Evolutionary conservation across 2,329 filamentous ascomycete species (phyloP), one percentile per base, ranked within the genome.

Genomic region (Pleurostoma richardsiae): DNA sequence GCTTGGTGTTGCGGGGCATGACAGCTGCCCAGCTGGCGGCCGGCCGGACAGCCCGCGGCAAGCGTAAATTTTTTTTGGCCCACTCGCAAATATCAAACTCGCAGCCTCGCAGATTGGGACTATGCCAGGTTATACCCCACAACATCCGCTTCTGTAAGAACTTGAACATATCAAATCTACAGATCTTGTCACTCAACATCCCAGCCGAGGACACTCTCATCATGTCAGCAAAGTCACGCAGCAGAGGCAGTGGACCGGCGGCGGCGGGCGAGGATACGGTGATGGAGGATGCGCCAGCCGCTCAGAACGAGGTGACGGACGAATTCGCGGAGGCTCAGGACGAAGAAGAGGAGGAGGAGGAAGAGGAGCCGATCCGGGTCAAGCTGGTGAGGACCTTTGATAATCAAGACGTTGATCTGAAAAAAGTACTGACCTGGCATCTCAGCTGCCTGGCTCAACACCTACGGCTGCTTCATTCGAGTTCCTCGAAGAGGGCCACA

Each of bases 381-480:
- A 36, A 36, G 8, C 8, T 36, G 33, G 33, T 36, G 33, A 36
- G 33, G 8, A 41, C 10, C 52, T 39, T 36, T 26, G 39, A 31
- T 40, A 26, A 43, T 39, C 10, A 42, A 19, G 19, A 19, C 19
- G 19, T 29, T 6, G 10, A 26, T 6, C 6, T 27, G 29, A 43
- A 19, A 19, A 19, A 19, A 19, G 19, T 19, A 19, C 44, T 50
- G 39, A 50, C 27, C 39, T 27, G 31, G 30, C 45, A 42, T 43
- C 38, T 47, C 49, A 96, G 92, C 74, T 96, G 29, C 86, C 90
- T 33, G 91, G 91, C 42, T 88, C 88, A 46, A 86, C 79, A 69
- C 87, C 92, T 43, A 92, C 86, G 6, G 91, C 91, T 4, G 94
- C 94, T 30, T 96, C 90, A 11, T 99, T 97, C 64, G 89, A 97